Percentiles rank a stretch among this genome's conserved stretches.
Evolutionary conservation across 2,329 filamentous ascomycete genomes (phyloP).

Genomic region (Sordariomycetes sp.): DNA sequence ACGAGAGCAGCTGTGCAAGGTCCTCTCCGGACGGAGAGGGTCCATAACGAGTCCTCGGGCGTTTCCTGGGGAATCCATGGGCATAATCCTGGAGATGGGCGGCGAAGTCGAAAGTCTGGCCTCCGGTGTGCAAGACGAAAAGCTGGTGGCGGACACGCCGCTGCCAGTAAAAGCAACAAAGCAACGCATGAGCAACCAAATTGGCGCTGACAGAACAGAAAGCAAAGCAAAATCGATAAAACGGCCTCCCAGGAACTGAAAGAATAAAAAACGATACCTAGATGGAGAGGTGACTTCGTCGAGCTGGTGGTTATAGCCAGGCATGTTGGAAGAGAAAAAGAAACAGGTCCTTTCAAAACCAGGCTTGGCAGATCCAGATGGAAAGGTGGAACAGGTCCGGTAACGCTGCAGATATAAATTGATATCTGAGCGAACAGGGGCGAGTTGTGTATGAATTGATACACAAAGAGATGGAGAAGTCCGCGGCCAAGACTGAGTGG

Average conservation of each 20-base stretch:
- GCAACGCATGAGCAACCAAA: slow-evolving; percentile 6
- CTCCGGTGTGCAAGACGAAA: neutral
- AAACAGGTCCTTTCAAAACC: neutral
- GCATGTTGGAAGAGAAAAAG: slow-evolving; percentile 6
- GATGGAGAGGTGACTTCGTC: slow-evolving; percentile 49
- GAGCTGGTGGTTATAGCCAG: slow-evolving; percentile 23
- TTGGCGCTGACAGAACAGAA: too few relatives aligned
- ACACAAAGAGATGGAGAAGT: slow-evolving; percentile 5
- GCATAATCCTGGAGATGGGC: neutral
- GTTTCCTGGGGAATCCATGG: slow-evolving; percentile 2
- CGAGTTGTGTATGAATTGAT: neutral
- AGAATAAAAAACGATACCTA: slow-evolving; percentile 49
- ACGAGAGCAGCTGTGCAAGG: neutral
- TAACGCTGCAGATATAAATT: neutral
- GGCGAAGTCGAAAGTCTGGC: neutral
- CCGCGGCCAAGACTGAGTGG: neutral
- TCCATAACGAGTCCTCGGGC: slow-evolving; percentile 6
- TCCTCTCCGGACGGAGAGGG: neutral
- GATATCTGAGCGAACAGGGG: neutral
- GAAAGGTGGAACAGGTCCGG: neutral
- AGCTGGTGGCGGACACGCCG: neutral
- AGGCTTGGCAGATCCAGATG: neutral
- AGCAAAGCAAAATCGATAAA: slow-evolving; percentile 6
- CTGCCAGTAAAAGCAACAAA: slow-evolving; percentile 7
- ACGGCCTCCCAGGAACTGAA: slow-evolving; percentile 16